Base-by-base conservation (phyloP, 495 filamentous ascomycete species). In the Tuber calosporum region DNA sequence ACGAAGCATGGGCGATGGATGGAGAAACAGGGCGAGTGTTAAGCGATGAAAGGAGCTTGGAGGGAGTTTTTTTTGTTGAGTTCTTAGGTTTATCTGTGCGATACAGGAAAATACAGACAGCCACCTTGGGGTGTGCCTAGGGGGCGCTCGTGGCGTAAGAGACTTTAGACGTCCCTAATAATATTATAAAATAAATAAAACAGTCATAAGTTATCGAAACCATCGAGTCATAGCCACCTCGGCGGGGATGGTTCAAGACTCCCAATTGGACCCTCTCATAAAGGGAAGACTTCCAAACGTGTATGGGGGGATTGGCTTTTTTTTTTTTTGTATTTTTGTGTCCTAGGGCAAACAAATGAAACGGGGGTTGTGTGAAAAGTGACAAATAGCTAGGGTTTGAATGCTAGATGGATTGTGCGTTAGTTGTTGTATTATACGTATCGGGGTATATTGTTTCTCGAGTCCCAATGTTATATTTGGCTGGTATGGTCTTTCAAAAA, bases 1-100 rank as follows among this genome's bases (percentile, higher is more conserved):
- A 70, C 79, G 83, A 41, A 83, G 82, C 71, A 80, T 84, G 77
- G 53, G 53, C 15, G 79, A 83, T 72, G 83, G 83, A 11, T 83
- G 83, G 83, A 62, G 73, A 45, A 82, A 79, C 77, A 77, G 81
- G 69, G 72, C 70, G 39, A 71, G 69, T 13, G 71, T 58, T n/a
- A 79, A 72, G 11, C 39, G 67, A n/a, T 69, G 26, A 69, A 79
- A 40, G 41, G 37, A 66, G n/a, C 68, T 40, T 48, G 13, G 1
- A 38, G 36, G 22, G 36, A 9, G 39, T 58, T 68, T n/a, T 36
- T 53, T 39, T 74, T 73, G 41, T 34, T 9, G 11, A 40, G 6
- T 11, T 9, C 39, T 40, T 40, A 6, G 39, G 11, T 40, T 40
- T 40, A 40, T 40, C 11, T 40, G 39, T 40, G 39, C 39, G 39